Base-by-base conservation (phyloP, 371 early-diverging fungal genomes). In the Gilbertella persicaria region DNA sequence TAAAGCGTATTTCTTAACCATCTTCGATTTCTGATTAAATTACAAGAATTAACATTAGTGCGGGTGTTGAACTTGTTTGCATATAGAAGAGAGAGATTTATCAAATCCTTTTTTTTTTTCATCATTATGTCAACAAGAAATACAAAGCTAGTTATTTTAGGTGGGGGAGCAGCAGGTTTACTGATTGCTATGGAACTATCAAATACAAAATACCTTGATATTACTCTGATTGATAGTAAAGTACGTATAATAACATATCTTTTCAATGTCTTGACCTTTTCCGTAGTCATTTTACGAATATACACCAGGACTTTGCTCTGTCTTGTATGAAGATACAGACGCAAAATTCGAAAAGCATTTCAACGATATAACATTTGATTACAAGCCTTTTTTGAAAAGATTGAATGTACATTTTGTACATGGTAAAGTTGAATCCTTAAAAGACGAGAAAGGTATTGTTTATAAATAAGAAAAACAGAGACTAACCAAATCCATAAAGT, bases 151-250 rank as follows among this genome's bases (percentile, higher is more conserved):
- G 53, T 71, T 12, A 66, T 74, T 19, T 23, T 74, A 12, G 75
- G 75, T 3, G 75, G 69, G 0, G 75, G 75, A 13, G 75, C 75
- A 14, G 64, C 75, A 29, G 71, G 71, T 3, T 23, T 63, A 12
- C 40, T 74, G 12, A 50, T 68, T 13, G 64, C 66, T 0, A 58
- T 64, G 52, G 63, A 66, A n/a, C 35, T 70, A 4, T 53, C 53
- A 10, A 26, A 46, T 10, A 50, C 44, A 21, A 58, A 50, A 25
- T 41, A 47, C n/a, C 21, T 72, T 2, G 57, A 69, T 8, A 61
- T 72, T n/a, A 66, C 63, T n/a, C 51, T 76, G 1, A 42, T 72
- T 12, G 76, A 76, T 52, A 52, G 53, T 50, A 76, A 76, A 49
- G 70, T 65, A 62, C 7, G 42, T 14, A 39, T n/a, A n/a, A n/a